Evolutionary conservation across 2,329 filamentous ascomycete species (phyloP), one percentile per base, ranked within the genome.

Genomic region (Diaporthe velutina): DNA sequence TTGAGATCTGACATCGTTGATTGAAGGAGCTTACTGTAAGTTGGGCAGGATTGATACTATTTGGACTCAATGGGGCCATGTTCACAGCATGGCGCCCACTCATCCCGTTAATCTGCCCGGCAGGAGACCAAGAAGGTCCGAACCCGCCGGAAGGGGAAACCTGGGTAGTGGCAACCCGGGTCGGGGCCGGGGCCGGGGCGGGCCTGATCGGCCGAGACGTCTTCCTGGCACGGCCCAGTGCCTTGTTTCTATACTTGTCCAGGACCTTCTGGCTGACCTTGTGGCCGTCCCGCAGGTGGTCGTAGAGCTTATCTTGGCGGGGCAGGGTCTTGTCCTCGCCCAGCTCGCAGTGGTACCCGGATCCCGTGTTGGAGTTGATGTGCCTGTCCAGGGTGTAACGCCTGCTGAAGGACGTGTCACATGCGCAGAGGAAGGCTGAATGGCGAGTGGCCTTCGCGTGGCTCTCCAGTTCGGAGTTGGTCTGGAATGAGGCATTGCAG

Each of bases 201-300:
- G 64, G 45, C 30, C 40, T 35, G 19, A 28, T 38, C 12, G 30
- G 30, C 64, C 30, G 33, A 3, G 13, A 25, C 1, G 7, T 2
- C 30, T 30, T 67, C 30, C 22, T 40, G 33, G 7, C 2, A 6
- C 64, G 64, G 13, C 7, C 42, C 12, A 38, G 2, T 7, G 22
- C 45, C 33, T 67, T 52, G 1, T 52, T 67, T 3, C 33, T 67
- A 30, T 52, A 25, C 22, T n/a, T 22, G 48, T 67, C 64, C 30
- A 67, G 33, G 2, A 67, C 64, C 30, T 19, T 50, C 30, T 52
- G 48, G 64, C 45, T 67, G 45, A 67, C 64, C n/a, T 67, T 67
- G 45, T 67, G 64, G 7, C 64, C 45, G 33, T 52, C 64, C 3
- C 64, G 45, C 25, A 67, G 64, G 30, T 67, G 64, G 5, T 67